Percentiles rank a stretch among this genome's conserved stretches.
These are phyloP conservation scores for Forsythia viridissima DNA, from an alignment of 257 asterid species.

Conservation along the genomic window DNA sequence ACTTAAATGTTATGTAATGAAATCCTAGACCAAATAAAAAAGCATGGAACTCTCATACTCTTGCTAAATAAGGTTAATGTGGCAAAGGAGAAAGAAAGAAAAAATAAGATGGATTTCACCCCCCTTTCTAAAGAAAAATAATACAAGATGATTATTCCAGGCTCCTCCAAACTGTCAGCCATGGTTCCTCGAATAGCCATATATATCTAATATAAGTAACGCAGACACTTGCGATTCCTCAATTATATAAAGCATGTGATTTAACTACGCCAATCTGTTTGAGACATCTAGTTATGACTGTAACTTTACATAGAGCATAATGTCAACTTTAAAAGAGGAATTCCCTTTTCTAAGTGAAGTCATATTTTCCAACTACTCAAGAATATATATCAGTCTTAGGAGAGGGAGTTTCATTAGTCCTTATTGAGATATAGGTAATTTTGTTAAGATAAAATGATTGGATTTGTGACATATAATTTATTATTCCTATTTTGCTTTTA, in stretches of 20 bases:
- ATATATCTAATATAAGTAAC: not conserved
- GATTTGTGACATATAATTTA: not conserved
- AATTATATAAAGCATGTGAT: not conserved
- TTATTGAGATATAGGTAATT: not conserved
- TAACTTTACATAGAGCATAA: not conserved
- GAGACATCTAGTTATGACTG: not conserved
- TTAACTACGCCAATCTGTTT: not conserved
- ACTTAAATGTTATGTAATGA: constrained; percentile 8
- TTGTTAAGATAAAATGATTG: not conserved
- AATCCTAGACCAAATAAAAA: constrained; percentile 12
- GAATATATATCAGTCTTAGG: not conserved
- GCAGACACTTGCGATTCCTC: not conserved
- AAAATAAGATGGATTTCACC: not conserved
- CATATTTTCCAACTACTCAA: not conserved
- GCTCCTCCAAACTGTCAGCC: not conserved
- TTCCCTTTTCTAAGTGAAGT: not conserved
- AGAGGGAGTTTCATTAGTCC: not conserved
- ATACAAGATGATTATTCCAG: not conserved
- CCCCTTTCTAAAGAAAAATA: not conserved
- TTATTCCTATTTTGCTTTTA: not conserved
- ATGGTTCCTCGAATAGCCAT: not conserved
- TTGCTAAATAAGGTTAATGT: not conserved
- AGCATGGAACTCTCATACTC: constrained; percentile 7
- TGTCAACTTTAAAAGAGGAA: not conserved
- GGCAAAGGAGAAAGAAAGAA: not conserved